Percentiles rank a stretch among this genome's conserved stretches.
Evolutionary conservation across 164 flowering plant genomes (phyloP).

Genomic region (Nymphaea colorata): DNA sequence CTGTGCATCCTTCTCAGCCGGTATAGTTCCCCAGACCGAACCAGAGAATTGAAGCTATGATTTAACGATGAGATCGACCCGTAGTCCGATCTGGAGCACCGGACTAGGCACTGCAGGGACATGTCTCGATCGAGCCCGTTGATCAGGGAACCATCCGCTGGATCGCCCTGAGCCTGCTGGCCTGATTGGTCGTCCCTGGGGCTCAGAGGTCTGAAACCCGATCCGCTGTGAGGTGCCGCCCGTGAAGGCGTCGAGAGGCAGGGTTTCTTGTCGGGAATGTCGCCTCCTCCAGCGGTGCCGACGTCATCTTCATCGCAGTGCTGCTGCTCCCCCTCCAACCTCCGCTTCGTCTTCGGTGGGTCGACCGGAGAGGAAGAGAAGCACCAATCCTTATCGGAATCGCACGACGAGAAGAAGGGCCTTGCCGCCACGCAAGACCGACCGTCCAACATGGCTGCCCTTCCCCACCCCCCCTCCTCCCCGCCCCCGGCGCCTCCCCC

Average conservation of each 20-base stretch:
- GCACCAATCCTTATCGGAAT: not conserved
- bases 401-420: conserved; percentile 1
- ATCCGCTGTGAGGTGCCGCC: not conserved
- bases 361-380: not conserved
- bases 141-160: conserved; percentile 33
- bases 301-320: conserved; percentile 8
- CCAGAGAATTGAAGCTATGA: conserved; percentile 40
- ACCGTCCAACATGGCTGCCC: conserved; percentile 1
- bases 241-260: no score
- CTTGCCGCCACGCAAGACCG: not conserved
- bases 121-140: conserved; percentile 54
- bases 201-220: conserved; percentile 7
- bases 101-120: conserved; percentile 56
- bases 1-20: conserved; percentile 42
- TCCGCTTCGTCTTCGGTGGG: conserved; percentile 1
- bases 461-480: not conserved
- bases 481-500: no score
- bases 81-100: conserved; percentile 80
- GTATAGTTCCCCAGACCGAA: conserved; percentile 64
- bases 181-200: conserved; percentile 14
- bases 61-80: conserved; percentile 60
- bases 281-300: no score
- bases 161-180: conserved; percentile 21
- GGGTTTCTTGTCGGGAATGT: not conserved
- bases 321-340: conserved; percentile 14